Base-by-base conservation (phyloP, 2,329 filamentous ascomycete genomes). In the Alternaria novae-zelandiae region DNA sequence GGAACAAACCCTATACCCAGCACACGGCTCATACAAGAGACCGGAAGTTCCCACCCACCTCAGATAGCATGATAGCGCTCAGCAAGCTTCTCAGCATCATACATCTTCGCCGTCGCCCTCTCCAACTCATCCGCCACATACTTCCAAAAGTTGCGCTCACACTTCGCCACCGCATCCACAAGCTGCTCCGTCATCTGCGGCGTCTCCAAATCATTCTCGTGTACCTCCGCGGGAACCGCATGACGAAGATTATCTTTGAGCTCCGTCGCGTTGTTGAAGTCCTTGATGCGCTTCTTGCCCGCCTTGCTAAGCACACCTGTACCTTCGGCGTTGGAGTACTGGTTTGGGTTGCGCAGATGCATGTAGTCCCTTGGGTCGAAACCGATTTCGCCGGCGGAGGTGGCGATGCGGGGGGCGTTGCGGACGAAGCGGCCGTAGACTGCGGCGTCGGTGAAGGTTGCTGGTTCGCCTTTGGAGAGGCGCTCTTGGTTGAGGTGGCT, bases 341-440 rank as follows among this genome's bases (percentile, higher is more conserved):
- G 44, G 4, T 63, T 59, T 2, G 71, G 70, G 11, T 74, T 65
- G 21, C 70, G 70, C 9, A 80, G 60, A 36, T 80, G 69, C 67
- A 76, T 71, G 56, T 77, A 80, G 63, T 80, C 78, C 13, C 67
- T 70, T 4, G 73, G 66, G 58, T 77, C 64, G 59, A 80, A 79
- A 2, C 71, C 75, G 5, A 67, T 63, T 26, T 81, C 76, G n/a
- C 20, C 17, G 4, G 59, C 20, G 1, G 68, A 54, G 1, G 41
- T 51, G 3, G 76, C 76, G 28, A 77, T 73, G 3, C 62, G 59
- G 5, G 73, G 71, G 0, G 65, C 67, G 44, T 73, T 77, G 49
- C 76, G 74, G 23, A 79, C 72, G 66, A 77, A 81, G 56, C 79
- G 78, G 9, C 69, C 69, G 66, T 82, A 82, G n/a, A 79, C 74